Base-by-base conservation (phyloP, 176 grass and related monocot genomes). In the Oryza officinalis region DNA sequence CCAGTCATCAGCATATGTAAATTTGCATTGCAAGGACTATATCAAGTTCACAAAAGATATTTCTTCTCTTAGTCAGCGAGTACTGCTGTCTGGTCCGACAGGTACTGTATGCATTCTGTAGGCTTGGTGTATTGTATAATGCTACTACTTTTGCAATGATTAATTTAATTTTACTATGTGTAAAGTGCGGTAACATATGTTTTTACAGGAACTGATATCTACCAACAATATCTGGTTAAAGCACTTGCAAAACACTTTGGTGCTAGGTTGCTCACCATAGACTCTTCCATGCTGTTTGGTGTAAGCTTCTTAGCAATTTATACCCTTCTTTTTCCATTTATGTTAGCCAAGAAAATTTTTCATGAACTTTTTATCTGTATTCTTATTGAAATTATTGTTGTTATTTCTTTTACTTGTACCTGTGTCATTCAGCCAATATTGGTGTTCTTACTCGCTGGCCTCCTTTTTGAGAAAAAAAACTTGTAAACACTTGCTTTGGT, bases 161-260 rank as follows among this genome's bases (percentile, higher is more conserved):
- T 35, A 9, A 15, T 73, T 65, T 35, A 9, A 15, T 73, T 31
- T 10, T 44, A 50, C 50, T 75, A 82, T 57, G 44, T 64, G 43
- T 46, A 68, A 84, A 89, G 32, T 32, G 2, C 1, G 0, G 14
- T 67, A 46, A 74, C 25, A 25, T 74, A 81, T 82, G 41, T 82
- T 26, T 97, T 35, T 88, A 41, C 79, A 98, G 96, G 96, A 86
- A 90, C 91, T 90, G 96, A 98, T 47, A 98, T 96, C 75, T 98
- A 92, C 86, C 93, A 96, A 91, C 93, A 98, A 64, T 93, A 90
- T 84, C 82, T 98, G 74, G 89, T 95, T 75, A 98, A 94, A 81
- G 93, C 93, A 78, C 93, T 98, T 77, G 87, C 91, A 78, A 93
- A 98, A 69, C 67, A 98, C 71, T 98, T 98, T 80, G 77, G 86